Evolutionary conservation across 192 early-diverging fungal species (phyloP).

Genomic region (Backusella tuberculispora): DNA sequence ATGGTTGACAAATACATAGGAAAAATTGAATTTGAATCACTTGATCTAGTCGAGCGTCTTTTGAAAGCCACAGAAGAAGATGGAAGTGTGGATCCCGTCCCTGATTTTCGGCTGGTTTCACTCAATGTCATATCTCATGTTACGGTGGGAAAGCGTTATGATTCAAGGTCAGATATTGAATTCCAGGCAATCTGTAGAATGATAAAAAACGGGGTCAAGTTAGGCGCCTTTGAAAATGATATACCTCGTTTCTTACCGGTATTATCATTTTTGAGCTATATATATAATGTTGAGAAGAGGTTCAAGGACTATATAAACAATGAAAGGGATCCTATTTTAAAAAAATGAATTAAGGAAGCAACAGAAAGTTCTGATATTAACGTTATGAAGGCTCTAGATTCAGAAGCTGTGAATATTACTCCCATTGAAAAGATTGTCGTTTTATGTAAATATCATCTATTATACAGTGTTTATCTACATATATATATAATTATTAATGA

Average conservation of each 20-base stretch:
- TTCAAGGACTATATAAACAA: not conserved
- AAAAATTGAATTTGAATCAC: not conserved
- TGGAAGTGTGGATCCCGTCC: not conserved
- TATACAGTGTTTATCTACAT: not conserved
- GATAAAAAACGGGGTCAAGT: not conserved
- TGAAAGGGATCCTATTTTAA: not conserved
- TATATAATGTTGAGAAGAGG: not conserved
- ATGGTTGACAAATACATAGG: not conserved
- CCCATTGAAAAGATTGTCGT: not conserved
- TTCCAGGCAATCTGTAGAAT: not conserved
- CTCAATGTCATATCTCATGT: slow-evolving; percentile 1
- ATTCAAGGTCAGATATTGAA: not conserved
- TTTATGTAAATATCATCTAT: not conserved
- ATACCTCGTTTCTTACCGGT: not conserved
- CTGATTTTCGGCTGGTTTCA: not conserved
- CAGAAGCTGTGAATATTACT: not conserved
- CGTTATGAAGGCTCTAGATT: not conserved
- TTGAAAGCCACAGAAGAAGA: not conserved
- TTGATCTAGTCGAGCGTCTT: not conserved
- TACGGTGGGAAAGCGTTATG: not conserved
- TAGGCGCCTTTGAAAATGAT: not conserved
- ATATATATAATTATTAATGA: not conserved
- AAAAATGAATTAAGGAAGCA: not conserved
- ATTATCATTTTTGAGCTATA: not conserved
- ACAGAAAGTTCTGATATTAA: not conserved